phyloP scores from a whole-genome alignment of 2,329 filamentous ascomycete species.

The Samsoniella hepiali region DNA sequence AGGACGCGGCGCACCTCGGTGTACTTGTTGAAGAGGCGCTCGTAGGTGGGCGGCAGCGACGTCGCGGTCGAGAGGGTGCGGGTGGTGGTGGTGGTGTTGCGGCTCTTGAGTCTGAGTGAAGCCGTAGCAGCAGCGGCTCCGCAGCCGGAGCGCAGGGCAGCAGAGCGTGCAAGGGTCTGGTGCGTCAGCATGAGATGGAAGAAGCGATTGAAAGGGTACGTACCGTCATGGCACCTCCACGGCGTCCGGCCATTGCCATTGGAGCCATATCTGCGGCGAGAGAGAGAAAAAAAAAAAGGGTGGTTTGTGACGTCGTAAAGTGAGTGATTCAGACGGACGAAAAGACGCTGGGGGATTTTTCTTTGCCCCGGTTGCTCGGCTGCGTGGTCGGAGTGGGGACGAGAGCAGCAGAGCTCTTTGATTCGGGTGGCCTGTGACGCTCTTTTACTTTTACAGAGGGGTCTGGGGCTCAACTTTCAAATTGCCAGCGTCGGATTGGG shows the following conservation, averaged over 20 bases:
- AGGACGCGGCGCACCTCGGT: slow-evolving; percentile 72
- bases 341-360: slow-evolving; percentile 27
- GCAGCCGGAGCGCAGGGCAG: slow-evolving; percentile 28
- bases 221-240: slow-evolving; percentile 48
- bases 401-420: background rate
- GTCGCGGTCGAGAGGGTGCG: slow-evolving; percentile 39
- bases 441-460: background rate
- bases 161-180: slow-evolving; percentile 38
- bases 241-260: slow-evolving; percentile 49
- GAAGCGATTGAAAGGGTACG: slow-evolving; percentile 3
- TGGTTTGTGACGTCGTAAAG: slow-evolving; percentile 8
- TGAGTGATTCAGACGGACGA: slow-evolving; percentile 4
- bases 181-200: slow-evolving; percentile 9
- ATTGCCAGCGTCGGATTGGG: slow-evolving; percentile 36
- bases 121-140: slow-evolving; percentile 27
- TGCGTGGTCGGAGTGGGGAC: slow-evolving; percentile 16
- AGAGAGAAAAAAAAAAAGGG: background rate
- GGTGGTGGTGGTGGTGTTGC: slow-evolving; percentile 11
- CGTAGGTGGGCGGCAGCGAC: slow-evolving; percentile 67
- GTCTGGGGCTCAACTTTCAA: slow-evolving; percentile 26
- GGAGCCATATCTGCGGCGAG: slow-evolving; percentile 40
- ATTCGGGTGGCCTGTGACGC: background rate
- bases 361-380: slow-evolving; percentile 10
- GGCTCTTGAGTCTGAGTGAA: slow-evolving; percentile 8
- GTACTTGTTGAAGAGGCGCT: slow-evolving; percentile 75